Base-by-base conservation (phyloP, 2,329 filamentous ascomycete species). In the Sarocladiaceae sp. region DNA sequence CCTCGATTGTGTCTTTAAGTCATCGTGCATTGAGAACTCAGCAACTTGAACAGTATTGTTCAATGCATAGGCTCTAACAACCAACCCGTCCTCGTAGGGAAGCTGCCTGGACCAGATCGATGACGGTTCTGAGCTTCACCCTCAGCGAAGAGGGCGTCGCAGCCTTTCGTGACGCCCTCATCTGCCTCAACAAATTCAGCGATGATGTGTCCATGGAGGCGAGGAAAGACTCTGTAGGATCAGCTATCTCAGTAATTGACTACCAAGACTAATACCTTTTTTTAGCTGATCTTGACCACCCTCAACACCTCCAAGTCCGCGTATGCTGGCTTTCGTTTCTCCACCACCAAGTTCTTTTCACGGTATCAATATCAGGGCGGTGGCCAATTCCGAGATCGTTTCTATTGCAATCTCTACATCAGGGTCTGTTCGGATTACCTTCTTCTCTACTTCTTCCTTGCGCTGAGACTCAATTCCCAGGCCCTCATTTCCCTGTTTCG, bases 231-330 rank as follows among this genome's bases (percentile, higher is more conserved):
- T 78, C 76, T 59, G 84, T 85, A 63, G 44, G 60, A 51, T 33
- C 9, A 6, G 29, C 4, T 31, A 12, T 24, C 18, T 21, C n/a
- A 5, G 18, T 11, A n/a, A 10, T 12, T 3, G 41, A 4, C 15
- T 21, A 32, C 21, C 10, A 13, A 2, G 21, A 6, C 27, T 41
- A 11, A 33, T 15, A 18, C 20, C 24, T n/a, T 44, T 37, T 45
- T 48, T 37, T 40, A 87, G 85, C 74, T 91, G 51, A 72, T 82
- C 4, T 70, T 91, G 45, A 88, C 84, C 12, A 80, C 85, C 12
- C 68, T 91, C 50, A 91, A 91, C 59, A 76, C 78, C n/a, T 87
- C 85, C 45, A 88, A 87, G 57, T 88, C 86, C 3, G 85, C 84
- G 15, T 90, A 90, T 60, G 81, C 83, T 20, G 83, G 82, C 47